Base-by-base conservation (phyloP, 768 basidiomycete genomes). In the Mycena metata region DNA sequence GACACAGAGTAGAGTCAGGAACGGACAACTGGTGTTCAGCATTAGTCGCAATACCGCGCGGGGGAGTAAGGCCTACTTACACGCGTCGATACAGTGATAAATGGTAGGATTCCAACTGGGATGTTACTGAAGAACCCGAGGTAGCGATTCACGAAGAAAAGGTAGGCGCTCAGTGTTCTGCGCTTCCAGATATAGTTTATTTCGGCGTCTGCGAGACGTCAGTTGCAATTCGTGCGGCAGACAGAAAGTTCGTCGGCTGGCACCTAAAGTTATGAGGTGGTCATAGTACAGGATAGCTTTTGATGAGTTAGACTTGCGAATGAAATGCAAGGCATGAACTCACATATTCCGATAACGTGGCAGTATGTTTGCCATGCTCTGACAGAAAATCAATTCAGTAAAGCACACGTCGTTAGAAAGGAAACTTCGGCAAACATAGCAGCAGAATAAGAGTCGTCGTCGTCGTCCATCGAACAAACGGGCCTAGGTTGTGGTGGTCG, bases 81-180 rank as follows among this genome's bases (percentile, higher is more conserved):
- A n/a, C 23, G 16, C 21, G 54, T 35, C 9, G 72, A 56, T 45
- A 81, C 49, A 19, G 77, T 74, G 42, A 72, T 68, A 66, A 81
- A 80, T 11, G 71, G 77, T 39, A 82, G 69, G 21, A 78, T 62
- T 7, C 74, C 72, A 26, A 80, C 77, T 8, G 69, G 71, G 19
- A 82, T 71, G 57, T 81, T 82, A 35, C 81, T 82, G 45, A 84
- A 73, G 56, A 86, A 79, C 2, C 83, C 79, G 41, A 84, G 69
- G 64, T 89, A 89, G 6, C 87, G 84, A 66, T 86, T 86, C 39
- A 84, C 49, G 52, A 85, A 83, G 75, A 88, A 88, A 72, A 83
- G 79, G 36, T 80, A 79, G 3, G 84, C 77, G 57, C 84, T 82
- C 10, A 69, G 52, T 1, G 75, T 78, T 62, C 81, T 82, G 1